Percentiles rank a stretch among this genome's conserved stretches.
Evolutionary conservation across 257 asterid species (phyloP).

Genomic region (Gynochthodes officinalis): DNA sequence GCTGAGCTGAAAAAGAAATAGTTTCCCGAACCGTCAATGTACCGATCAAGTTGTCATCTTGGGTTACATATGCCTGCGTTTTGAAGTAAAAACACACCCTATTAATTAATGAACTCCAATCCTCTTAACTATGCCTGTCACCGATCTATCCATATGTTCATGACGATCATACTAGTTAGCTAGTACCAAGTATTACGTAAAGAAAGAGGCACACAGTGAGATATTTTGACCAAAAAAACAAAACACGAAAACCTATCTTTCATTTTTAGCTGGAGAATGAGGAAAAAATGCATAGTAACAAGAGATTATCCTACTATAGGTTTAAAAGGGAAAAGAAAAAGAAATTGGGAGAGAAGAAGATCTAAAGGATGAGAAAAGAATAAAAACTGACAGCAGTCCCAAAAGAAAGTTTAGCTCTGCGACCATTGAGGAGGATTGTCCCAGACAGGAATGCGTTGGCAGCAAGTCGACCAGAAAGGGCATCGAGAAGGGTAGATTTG

Average conservation of each 20-base stretch:
- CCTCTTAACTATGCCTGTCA: no score
- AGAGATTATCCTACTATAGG: background rate
- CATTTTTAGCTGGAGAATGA: no score
- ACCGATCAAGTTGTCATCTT: slow-evolving; percentile 92
- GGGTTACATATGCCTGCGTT: slow-evolving; percentile 86
- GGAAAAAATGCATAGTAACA: no score
- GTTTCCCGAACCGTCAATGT: slow-evolving; percentile 92
- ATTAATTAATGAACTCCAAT: no score
- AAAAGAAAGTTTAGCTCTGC: slow-evolving; percentile 77
- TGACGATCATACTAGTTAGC: no score
- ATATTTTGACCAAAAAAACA: no score
- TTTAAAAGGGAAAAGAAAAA: background rate
- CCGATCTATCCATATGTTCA: no score
- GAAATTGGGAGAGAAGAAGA: background rate
- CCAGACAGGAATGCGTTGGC: slow-evolving; percentile 91
- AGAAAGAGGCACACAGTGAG: no score
- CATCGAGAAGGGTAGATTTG: slow-evolving; percentile 85
- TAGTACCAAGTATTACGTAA: no score
- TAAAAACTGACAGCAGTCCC: slow-evolving; percentile 75
- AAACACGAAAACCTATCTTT: no score
- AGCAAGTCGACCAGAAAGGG: slow-evolving; percentile 85
- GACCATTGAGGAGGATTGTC: slow-evolving; percentile 75
- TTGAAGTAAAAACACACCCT: no score
- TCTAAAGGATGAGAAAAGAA: background rate
- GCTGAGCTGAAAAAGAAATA: slow-evolving; percentile 72